Conservation (phyloP, 2,329 filamentous ascomycete species). For the Setomelanomma holmii region DNA sequence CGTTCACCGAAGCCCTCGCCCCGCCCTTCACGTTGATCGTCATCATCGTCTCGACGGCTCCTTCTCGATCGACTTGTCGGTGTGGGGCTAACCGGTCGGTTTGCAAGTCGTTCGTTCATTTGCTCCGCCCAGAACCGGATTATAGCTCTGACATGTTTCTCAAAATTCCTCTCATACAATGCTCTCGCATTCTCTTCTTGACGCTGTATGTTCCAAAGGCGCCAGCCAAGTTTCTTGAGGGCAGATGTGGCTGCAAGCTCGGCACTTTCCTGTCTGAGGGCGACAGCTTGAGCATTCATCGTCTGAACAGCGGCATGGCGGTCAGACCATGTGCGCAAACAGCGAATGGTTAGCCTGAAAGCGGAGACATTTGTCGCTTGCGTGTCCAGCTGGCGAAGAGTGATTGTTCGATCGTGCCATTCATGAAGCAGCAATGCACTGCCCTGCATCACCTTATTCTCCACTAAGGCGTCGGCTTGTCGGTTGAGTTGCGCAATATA, state of each 20-base stretch:
- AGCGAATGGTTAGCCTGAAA: conserved; percentile 39
- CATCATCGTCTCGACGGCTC: conserved; percentile 12
- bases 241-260: conserved; percentile 55
- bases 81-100: conserved; percentile 31
- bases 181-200: conserved; percentile 61
- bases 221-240: conserved; percentile 65
- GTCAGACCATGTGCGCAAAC: conserved; percentile 36
- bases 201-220: conserved; percentile 62
- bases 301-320: conserved; percentile 31
- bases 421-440: conserved; percentile 47
- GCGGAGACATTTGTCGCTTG: conserved; percentile 34
- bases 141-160: conserved; percentile 63
- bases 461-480: conserved; percentile 41
- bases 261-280: conserved; percentile 56
- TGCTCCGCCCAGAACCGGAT: conserved; percentile 63
- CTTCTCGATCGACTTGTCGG: conserved; percentile 25
- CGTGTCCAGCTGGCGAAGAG: conserved; percentile 21
- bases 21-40: conserved; percentile 6
- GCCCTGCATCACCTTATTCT: conserved; percentile 25
- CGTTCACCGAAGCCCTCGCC: background rate
- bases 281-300: conserved; percentile 53
- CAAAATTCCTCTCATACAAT: conserved; percentile 59
- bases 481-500: conserved; percentile 25
- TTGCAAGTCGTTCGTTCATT: conserved; percentile 40
- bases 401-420: conserved; percentile 53